Conservation (phyloP, 345 rosid species). For the Gossypium stocksii region DNA sequence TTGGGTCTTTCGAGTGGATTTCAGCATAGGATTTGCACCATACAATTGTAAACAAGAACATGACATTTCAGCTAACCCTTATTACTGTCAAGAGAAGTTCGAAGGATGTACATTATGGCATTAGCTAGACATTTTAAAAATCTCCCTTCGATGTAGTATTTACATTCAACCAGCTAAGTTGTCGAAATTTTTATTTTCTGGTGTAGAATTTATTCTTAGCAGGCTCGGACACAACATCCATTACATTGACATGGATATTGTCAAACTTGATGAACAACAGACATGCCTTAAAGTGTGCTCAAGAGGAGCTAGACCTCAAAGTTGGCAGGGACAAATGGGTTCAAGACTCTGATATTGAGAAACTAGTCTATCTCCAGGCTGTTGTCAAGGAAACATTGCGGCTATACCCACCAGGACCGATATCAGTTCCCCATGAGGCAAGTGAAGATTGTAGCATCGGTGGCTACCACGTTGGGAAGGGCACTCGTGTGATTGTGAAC, state of each 20-base stretch:
- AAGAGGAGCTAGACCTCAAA: slow-evolving; percentile 31
- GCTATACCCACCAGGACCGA: slow-evolving; percentile 30
- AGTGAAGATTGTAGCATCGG: slow-evolving; percentile 24
- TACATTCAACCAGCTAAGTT: background rate
- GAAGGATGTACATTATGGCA: background rate
- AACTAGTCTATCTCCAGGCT: slow-evolving; percentile 22
- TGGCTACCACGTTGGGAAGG: slow-evolving; percentile 28
- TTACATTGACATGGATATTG: slow-evolving; percentile 33
- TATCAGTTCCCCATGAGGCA: slow-evolving; percentile 37
- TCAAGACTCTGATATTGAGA: slow-evolving; percentile 25
- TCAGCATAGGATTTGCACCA: background rate
- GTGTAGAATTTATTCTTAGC: slow-evolving; percentile 33
- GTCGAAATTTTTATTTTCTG: background rate
- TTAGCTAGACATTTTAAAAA: no score
- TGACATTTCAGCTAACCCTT: background rate
- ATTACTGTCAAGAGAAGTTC: background rate
- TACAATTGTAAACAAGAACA: background rate
- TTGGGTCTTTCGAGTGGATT: background rate
- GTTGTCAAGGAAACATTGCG: slow-evolving; percentile 22
- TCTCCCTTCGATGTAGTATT: background rate
- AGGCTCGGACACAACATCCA: slow-evolving; percentile 32
- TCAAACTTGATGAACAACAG: slow-evolving; percentile 32
- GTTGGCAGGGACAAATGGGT: slow-evolving; percentile 25
- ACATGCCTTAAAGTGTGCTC: slow-evolving; percentile 20
- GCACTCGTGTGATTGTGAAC: slow-evolving; percentile 31